Base-by-base conservation (phyloP, 2,329 filamentous ascomycete genomes). In the Fusarium camptoceras region DNA sequence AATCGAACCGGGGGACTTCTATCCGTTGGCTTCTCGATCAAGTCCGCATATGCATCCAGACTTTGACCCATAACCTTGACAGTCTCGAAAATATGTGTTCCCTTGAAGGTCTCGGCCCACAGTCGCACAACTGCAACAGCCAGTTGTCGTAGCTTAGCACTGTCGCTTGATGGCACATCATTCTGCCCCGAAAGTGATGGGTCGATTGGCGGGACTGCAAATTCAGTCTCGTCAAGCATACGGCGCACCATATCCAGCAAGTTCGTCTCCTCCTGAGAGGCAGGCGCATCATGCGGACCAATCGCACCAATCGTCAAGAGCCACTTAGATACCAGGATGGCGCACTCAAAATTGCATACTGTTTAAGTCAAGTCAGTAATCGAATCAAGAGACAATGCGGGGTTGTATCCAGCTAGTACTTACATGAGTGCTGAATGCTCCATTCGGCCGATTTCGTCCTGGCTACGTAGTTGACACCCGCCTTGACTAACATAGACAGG, bases 401-500 rank as follows among this genome's bases (percentile, higher is more conserved):
- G 43, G 5, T 41, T 16, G n/a, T 41, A 54, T 41, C 10, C 34
- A 43, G 18, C 37, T 31, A 50, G 22, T 48, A 82, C 87, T 83
- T 77, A 88, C 87, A 73, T 28, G 87, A 88, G 76, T 89, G 85
- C 66, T 89, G 87, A 73, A 89, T 88, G 73, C 87, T 89, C 88
- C 88, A 89, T 74, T 89, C 86, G 1, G 86, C 80, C 3, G 86
- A 87, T 77, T 89, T 89, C 8, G 87, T 87, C 67, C 86, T 84
- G 43, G 88, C 87, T 49, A 89, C 86, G 70, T 88, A 89, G 70
- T 88, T 88, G 22, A 90, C 87, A 1, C 88, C 88, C 16, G 85
- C 83, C 75, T 89, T 90, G 62, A 91, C 87, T 25, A 90, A 81
- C 81, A 91, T 89, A 6, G 89, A 90, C 37, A 93, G 80, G 1